Conservation (phyloP, 2,329 filamentous ascomycete genomes). For the Diatrype stigma region DNA sequence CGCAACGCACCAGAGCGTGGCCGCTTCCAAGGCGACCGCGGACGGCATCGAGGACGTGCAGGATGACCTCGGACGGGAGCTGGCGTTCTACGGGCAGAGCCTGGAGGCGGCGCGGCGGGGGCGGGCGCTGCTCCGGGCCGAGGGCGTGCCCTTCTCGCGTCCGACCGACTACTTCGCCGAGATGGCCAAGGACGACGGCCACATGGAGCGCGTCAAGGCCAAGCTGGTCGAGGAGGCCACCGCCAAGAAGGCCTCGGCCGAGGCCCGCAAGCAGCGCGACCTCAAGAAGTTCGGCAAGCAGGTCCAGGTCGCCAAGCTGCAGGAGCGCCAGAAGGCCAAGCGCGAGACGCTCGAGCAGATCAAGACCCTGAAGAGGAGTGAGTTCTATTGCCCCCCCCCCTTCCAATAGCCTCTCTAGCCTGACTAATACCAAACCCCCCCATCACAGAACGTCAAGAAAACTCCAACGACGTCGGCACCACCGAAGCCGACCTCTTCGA, state of each 20-base stretch:
- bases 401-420: background rate
- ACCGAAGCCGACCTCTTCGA: slow-evolving; percentile 89
- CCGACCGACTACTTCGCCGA: slow-evolving; percentile 97
- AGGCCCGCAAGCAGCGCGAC: slow-evolving; percentile 88
- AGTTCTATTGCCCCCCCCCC: slow-evolving; percentile 27
- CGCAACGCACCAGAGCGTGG: slow-evolving; percentile 74
- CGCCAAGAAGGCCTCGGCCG: slow-evolving; percentile 83
- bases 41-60: slow-evolving; percentile 73
- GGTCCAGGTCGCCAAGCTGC: slow-evolving; percentile 91
- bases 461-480: slow-evolving; percentile 54
- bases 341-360: slow-evolving; percentile 93
- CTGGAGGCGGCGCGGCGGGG: slow-evolving; percentile 73
- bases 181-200: slow-evolving; percentile 98
- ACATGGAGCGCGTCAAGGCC: slow-evolving; percentile 95
- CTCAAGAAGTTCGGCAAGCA: slow-evolving; percentile 99
- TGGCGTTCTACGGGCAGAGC: slow-evolving; percentile 89
- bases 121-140: slow-evolving; percentile 70
- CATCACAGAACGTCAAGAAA: slow-evolving; percentile 73
- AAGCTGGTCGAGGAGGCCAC: slow-evolving; percentile 91
- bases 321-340: slow-evolving; percentile 91
- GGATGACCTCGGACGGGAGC: slow-evolving; percentile 87
- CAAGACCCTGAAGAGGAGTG: slow-evolving; percentile 90
- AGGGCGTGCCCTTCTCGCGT: slow-evolving; percentile 80
- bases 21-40: slow-evolving; percentile 60
- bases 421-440: slow-evolving; percentile 24